phyloP scores from a whole-genome alignment of 306 rosid species.

The Pyrus pyrifolia region DNA sequence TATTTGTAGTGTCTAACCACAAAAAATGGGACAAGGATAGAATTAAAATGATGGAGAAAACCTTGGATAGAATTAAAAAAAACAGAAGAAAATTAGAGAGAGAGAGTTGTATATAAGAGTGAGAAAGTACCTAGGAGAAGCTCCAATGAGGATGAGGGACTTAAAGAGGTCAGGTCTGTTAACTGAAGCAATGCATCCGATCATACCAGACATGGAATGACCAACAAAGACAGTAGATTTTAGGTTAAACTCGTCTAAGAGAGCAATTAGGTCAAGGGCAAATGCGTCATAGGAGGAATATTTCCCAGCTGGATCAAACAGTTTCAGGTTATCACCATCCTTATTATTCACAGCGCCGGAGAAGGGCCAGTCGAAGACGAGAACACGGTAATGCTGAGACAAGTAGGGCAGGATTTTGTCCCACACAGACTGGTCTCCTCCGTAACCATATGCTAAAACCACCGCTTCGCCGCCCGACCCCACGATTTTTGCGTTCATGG shows the following conservation, averaged over 20 bases:
- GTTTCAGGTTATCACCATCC: neutral
- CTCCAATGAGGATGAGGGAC: conserved; percentile 58
- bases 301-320: conserved; percentile 41
- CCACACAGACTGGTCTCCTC: conserved; percentile 84
- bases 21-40: neutral
- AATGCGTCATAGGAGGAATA: conserved; percentile 51
- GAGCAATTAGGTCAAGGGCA: conserved; percentile 50
- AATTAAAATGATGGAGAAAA: neutral
- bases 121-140: conserved; percentile 65
- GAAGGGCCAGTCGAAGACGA: conserved; percentile 81
- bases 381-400: conserved; percentile 25
- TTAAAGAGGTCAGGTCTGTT: conserved; percentile 68
- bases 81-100: neutral
- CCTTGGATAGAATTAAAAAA: no score
- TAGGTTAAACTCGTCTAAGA: conserved; percentile 49
- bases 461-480: conserved; percentile 46
- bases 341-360: conserved; percentile 45
- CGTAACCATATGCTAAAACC: conserved; percentile 84
- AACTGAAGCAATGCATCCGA: conserved; percentile 87
- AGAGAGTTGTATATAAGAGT: neutral
- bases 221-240: conserved; percentile 50
- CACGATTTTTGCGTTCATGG: conserved; percentile 39
- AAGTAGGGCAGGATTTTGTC: conserved; percentile 56
- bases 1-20: neutral
- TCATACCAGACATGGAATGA: conserved; percentile 93